Base-by-base conservation (phyloP, 2,329 filamentous ascomycete species). In the Pseudocercospora cruenta region DNA sequence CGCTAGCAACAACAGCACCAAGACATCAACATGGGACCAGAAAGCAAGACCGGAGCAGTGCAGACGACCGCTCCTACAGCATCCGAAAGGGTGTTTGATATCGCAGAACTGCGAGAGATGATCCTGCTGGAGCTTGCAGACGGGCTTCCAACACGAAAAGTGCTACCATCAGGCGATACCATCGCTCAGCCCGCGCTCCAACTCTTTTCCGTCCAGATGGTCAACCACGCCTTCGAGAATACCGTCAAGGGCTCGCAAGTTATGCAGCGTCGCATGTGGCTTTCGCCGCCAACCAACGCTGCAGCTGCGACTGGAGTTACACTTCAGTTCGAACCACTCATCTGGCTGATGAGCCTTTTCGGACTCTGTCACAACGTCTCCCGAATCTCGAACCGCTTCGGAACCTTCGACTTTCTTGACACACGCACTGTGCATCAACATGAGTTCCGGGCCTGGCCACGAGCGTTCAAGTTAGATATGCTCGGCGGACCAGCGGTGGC, bases 101-200 rank as follows among this genome's bases (percentile, higher is more conserved):
- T n/a, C 9, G 22, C 53, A 16, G 53, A 57, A 26, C 26, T 57
- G 8, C 26, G 10, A 2, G 26, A 57, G 26, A 10, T 19, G 57
- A 70, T 69, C 57, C 66, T 67, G 62, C 69, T 66, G 63, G 70
- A 60, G 45, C 22, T 49, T 12, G 21, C 45, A 21, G 1, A 49
- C 6, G 45, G n/a, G 5, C 21, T 49, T 12, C 45, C 45, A 9
- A 22, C n/a, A 22, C 16, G 21, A 1, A 49, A n/a, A 3, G 2
- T 7, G 1, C 16, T 22, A 21, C n/a, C 21, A 21, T n/a, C 45
- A 19, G 45, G 45, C 45, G 6, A 8, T 3, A n/a, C 4, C 1
- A 49, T 49, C 45, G n/a, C 45, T 1, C n/a, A 19, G n/a, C 45
- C 45, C 7, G 45, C 45, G 5, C 21, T 19, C 7, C 45, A 49